phyloP scores from a whole-genome alignment of 768 basidiomycete genomes.

The Amylocystis lapponica region DNA sequence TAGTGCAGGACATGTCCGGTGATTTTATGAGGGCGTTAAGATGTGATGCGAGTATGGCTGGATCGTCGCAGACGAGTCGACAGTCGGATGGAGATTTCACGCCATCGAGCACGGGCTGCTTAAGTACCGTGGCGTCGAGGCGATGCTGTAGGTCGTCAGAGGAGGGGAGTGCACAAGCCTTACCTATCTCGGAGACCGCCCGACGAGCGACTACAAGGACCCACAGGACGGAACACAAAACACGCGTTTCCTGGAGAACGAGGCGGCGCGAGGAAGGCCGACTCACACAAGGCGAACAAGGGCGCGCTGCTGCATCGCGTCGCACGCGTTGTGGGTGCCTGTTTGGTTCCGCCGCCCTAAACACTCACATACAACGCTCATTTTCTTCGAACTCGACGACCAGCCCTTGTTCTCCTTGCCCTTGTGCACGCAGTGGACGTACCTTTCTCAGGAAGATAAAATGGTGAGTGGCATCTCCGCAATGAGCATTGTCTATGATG shows the following conservation, averaged over 20 bases:
- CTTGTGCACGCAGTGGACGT: no score
- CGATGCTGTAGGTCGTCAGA: not conserved
- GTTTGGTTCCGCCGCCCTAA: not conserved
- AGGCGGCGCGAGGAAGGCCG: not conserved
- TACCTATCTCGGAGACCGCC: not conserved
- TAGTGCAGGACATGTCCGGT: constrained; percentile 11
- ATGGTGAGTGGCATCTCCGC: constrained; percentile 6
- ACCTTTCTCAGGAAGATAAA: no score
- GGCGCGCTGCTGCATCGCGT: not conserved
- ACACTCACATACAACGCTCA: not conserved
- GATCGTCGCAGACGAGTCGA: constrained; percentile 6
- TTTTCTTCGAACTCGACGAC: not conserved
- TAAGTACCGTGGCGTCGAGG: constrained; percentile 3
- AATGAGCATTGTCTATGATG: constrained; percentile 7
- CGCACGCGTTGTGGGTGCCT: constrained; percentile 7
- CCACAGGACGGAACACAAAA: not conserved
- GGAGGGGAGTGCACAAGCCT: not conserved
- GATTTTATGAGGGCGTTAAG: not conserved
- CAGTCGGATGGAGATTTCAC: not conserved
- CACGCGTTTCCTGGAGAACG: not conserved
- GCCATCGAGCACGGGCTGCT: not conserved
- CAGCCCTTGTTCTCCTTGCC: not conserved
- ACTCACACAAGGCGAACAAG: constrained; percentile 4
- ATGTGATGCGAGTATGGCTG: not conserved
- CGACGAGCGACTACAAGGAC: constrained; percentile 1